Evolutionary conservation across 2,329 filamentous ascomycete species (phyloP).

Genomic region (Coniosporium tulheliwenetii): DNA sequence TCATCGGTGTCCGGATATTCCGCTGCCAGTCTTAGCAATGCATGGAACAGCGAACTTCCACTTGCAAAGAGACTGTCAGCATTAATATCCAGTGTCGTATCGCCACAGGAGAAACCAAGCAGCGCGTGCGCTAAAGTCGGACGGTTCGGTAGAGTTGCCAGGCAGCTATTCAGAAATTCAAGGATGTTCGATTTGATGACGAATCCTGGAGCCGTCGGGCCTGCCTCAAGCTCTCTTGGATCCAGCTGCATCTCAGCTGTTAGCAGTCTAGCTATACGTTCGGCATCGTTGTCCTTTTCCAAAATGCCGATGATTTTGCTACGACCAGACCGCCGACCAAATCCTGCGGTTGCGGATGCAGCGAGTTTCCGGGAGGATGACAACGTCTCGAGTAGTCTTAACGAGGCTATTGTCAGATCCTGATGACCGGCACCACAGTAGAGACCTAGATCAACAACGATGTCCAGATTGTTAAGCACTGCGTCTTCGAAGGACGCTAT

Average conservation of each 20-base stretch:
- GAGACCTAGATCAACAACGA: conserved; percentile 70
- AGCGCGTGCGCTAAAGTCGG: conserved; percentile 84
- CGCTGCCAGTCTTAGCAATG: conserved; percentile 55
- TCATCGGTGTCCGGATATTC: conserved; percentile 51
- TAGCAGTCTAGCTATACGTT: conserved; percentile 63
- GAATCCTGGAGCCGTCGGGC: conserved; percentile 56
- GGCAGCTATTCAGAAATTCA: conserved; percentile 69
- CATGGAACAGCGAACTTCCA: conserved; percentile 68
- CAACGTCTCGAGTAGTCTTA: conserved; percentile 73
- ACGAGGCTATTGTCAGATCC: conserved; percentile 61
- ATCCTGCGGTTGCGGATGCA: conserved; percentile 48
- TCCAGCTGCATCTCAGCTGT: conserved; percentile 49
- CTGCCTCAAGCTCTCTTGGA: conserved; percentile 56
- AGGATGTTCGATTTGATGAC: conserved; percentile 72
- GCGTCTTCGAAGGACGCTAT: conserved; percentile 89
- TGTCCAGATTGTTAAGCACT: conserved; percentile 60
- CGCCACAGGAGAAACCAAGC: conserved; percentile 69
- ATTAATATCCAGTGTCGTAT: conserved; percentile 52
- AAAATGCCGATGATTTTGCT: conserved; percentile 83
- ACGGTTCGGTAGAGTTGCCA: conserved; percentile 56
- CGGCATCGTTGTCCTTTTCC: conserved; percentile 63
- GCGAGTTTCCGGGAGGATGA: conserved; percentile 71
- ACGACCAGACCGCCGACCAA: conserved; percentile 47
- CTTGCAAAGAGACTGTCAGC: conserved; percentile 54
- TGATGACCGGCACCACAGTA: conserved; percentile 79